Evolutionary conservation across 331 rosid species (phyloP), one percentile per base, ranked within the genome.

Genomic region (Quercus tomentella): DNA sequence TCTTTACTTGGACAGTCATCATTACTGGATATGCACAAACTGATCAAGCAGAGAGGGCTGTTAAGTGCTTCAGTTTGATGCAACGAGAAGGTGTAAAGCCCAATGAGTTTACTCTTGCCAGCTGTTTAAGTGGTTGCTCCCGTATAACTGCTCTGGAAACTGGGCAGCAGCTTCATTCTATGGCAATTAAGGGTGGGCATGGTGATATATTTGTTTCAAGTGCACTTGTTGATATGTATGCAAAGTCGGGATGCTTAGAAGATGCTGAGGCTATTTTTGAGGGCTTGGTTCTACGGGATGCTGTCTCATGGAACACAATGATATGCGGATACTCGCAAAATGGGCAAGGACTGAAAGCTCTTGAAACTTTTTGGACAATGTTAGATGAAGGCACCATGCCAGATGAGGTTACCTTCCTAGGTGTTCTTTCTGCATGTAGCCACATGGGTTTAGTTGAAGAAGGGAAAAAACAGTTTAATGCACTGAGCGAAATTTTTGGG

Each of bases 51-150:
- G 94, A 86, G 81, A 87, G 78, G 75, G 92, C 89, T 85, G 43
- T 90, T 61, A 79, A 72, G 61, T 76, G 72, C 74, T 78, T 88
- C 76, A 82, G 67, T 66, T 76, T 76, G 72, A 90, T 90, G 94
- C 91, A 63, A 74, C 80, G 57, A 80, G 89, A 83, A 88, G 91
- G 92, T 49, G 56, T 90, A 22, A 88, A 80, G 81, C 91, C 92
- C 26, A 90, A 90, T 61, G 92, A 87, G 72, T 90, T 85, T 81
- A 87, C 91, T 25, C 45, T 90, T 60, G 87, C 91, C 52, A 78
- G 91, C 68, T 87, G 94, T 83, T 87, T 88, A 82, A 76, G 87
- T 87, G 89, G 89, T 80, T 90, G 94, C 83, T 87, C 94, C 33
- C 86, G 33, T 49, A 78, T 88, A 67, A 79, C 94, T 41, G 80